A percentile compares a stretch with the other conserved stretches of the same genome.
Conservation (phyloP, 2,329 filamentous ascomycete genomes). For the Neophaeococcomyces aloes region DNA sequence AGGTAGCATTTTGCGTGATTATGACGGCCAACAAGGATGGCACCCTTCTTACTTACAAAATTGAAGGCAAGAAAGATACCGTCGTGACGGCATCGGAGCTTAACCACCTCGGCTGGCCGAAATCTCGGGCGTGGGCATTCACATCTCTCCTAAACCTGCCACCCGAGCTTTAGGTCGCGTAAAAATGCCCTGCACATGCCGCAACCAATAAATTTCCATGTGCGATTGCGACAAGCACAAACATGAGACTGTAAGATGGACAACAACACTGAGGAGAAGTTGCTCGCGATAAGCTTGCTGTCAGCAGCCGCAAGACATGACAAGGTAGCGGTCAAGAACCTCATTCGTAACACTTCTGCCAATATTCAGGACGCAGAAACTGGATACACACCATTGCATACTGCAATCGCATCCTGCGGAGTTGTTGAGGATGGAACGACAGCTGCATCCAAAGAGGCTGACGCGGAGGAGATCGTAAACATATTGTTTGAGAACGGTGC, state of each 20-base stretch:
- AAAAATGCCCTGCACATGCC: no score
- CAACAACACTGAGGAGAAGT: no score
- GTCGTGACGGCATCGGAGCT: conserved; percentile 7
- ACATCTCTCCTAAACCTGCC: no score
- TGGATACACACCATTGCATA: conserved; percentile 78
- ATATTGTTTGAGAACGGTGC: conserved; percentile 77
- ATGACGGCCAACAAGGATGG: not conserved
- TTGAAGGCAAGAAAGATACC: conserved; percentile 2
- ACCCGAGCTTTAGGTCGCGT: no score
- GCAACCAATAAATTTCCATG: no score
- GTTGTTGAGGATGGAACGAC: conserved; percentile 27
- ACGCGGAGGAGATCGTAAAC: conserved; percentile 55
- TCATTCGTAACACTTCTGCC: conserved; percentile 42
- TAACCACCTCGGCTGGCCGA: not conserved
- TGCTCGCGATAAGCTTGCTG: conserved; percentile 32
- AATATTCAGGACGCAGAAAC: conserved; percentile 77
- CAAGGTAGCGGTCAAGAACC: conserved; percentile 47
- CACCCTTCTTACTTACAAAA: not conserved
- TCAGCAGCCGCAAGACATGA: conserved; percentile 59
- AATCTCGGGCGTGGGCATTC: no score
- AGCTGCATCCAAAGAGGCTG: conserved; percentile 14
- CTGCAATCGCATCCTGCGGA: conserved; percentile 64
- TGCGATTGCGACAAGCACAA: no score
- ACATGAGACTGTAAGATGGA: no score
- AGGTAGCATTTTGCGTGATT: conserved; percentile 14